Conservation (phyloP, 164 flowering plant species). For the Stephania cephalantha region DNA sequence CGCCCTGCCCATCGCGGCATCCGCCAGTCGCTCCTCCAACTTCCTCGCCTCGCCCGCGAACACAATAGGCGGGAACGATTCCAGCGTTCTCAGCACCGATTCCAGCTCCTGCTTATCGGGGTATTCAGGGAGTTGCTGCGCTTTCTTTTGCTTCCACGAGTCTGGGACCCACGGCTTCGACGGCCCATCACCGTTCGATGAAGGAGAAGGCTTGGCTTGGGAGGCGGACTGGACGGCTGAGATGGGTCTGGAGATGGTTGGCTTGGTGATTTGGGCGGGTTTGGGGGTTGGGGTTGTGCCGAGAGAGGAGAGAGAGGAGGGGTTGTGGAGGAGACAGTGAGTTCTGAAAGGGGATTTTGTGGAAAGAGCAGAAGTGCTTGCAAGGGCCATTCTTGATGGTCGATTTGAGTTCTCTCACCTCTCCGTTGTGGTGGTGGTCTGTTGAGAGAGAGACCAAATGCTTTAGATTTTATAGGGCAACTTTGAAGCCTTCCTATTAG, state of each 20-base stretch:
- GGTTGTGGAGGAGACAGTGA: neutral
- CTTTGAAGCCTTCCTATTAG: too few relatives aligned
- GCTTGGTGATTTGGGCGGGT: neutral
- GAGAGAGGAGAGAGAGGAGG: neutral
- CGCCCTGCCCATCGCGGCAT: conserved; percentile 23
- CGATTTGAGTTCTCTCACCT: neutral
- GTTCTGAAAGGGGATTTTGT: neutral
- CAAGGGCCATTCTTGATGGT: neutral
- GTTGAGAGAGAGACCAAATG: too few relatives aligned
- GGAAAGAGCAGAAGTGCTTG: neutral
- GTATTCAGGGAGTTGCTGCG: conserved; percentile 1
- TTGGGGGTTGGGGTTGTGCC: neutral
- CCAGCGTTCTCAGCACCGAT: conserved; percentile 3
- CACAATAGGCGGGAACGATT: conserved; percentile 21
- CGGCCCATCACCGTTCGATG: neutral
- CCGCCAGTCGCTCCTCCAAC: conserved; percentile 19
- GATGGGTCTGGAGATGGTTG: neutral
- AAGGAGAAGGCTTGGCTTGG: neutral
- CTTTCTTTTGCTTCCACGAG: conserved; percentile 4
- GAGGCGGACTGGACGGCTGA: neutral
- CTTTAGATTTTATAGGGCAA: too few relatives aligned
- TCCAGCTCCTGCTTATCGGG: conserved; percentile 5
- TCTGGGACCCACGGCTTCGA: neutral
- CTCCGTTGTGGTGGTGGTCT: too few relatives aligned
- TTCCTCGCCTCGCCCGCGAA: conserved; percentile 27